Evolutionary conservation across 2,329 filamentous ascomycete genomes (phyloP), one percentile per base, ranked within the genome.

Genomic region (Botrytis squamosa): DNA sequence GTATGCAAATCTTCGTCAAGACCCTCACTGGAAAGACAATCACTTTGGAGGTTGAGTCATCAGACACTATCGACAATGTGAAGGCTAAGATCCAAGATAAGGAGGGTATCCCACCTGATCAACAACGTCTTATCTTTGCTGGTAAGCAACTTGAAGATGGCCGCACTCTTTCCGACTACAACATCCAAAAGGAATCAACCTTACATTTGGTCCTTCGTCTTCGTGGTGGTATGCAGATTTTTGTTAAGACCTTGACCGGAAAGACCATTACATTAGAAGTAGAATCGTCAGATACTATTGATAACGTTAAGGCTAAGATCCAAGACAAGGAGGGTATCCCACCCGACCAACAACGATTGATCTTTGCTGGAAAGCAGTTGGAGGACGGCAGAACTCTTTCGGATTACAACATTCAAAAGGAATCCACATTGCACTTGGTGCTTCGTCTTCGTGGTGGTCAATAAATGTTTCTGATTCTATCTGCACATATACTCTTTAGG

Each of bases 401-500:
- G n/a, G 93, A 95, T 82, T 95, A 95, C 88, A 95, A 95, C 85
- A 95, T 95, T 75, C 93, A 96, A 84, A 93, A 92, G 84, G 91
- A 92, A 81, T 91, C 89, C 10, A 92, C 91, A 2, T 86, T 93
- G 22, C 91, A 93, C 83, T 83, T 92, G 78, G 90, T 92, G 70
- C 88, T 92, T 71, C 89, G 90, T 83, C 88, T 92, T 46, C 90
- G 90, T 85, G 90, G 90, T 84, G 90, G 90, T 84, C 71, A 73
- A 73, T 73, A 73, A n/a, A 70, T 75, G 44, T 57, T 69, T 44
- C 14, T 25, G 29, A 38, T 33, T 69, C 25, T 18, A 60, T 70
- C 68, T 68, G 52, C 64, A 73, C 71, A 69, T 73, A 63, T 63
- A 40, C 55, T 71, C 40, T 62, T 60, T 22, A 44, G 71, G 64